A percentile compares a stretch with the other conserved stretches of the same genome.
These are phyloP conservation scores for Rhynchosporium graminicola DNA, from an alignment of 2,329 filamentous ascomycete genomes.

Conservation along the genomic window DNA sequence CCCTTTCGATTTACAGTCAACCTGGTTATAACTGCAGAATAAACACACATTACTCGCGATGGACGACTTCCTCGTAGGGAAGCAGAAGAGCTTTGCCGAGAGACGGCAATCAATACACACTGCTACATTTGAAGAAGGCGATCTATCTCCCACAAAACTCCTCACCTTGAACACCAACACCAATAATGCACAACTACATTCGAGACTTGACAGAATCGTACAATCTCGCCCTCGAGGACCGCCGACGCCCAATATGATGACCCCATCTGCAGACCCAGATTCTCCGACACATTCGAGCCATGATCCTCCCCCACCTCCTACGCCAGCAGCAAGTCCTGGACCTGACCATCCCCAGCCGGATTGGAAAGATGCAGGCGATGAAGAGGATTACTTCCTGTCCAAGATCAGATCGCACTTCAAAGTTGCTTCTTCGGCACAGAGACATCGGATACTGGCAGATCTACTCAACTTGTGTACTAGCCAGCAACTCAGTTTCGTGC, in stretches of 20 bases:
- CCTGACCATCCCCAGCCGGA: constrained; percentile 63
- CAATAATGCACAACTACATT: constrained; percentile 40
- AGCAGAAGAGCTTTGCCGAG: constrained; percentile 60
- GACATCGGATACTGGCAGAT: constrained; percentile 81
- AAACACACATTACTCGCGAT: constrained; percentile 24
- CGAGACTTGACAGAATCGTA: constrained; percentile 55
- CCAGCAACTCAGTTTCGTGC: constrained; percentile 92
- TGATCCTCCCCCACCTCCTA: constrained; percentile 62
- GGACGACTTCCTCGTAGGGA: constrained; percentile 40
- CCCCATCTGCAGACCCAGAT: constrained; percentile 63
- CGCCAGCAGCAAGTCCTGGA: constrained; percentile 65
- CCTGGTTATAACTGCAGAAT: not conserved
- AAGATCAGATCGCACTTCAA: constrained; percentile 80
- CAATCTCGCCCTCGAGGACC: constrained; percentile 57
- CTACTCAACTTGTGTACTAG: constrained; percentile 93
- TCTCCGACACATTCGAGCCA: constrained; percentile 41
- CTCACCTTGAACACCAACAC: constrained; percentile 53
- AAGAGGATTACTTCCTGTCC: constrained; percentile 80
- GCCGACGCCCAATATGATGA: constrained; percentile 67
- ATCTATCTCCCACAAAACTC: constrained; percentile 38
- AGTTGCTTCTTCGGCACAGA: constrained; percentile 72
- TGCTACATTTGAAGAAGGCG: constrained; percentile 48
- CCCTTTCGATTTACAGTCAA: not conserved
- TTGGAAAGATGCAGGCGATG: constrained; percentile 76
- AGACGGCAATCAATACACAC: constrained; percentile 57